These are phyloP conservation scores for Pythium volutum DNA, from an alignment of 352 stramenopile species.

Conservation along the genomic window DNA sequence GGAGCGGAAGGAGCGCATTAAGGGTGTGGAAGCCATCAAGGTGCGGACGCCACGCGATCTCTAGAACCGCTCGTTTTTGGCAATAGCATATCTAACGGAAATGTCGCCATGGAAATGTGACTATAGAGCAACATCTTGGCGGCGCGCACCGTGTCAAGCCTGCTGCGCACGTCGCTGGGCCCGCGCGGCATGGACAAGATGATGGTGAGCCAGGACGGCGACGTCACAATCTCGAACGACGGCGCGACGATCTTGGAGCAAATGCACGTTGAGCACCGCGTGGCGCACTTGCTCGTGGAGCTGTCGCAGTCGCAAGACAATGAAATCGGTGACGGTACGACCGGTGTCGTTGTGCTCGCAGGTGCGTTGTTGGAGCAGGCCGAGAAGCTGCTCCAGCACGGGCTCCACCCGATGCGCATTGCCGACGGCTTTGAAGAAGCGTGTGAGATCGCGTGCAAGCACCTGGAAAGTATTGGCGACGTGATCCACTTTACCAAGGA, in stretches of 20 bases:
- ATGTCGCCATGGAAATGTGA: not conserved
- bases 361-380: constrained; percentile 97
- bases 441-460: constrained; percentile 94
- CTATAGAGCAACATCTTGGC: constrained; percentile 97
- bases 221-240: constrained; percentile 99
- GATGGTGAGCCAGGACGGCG: constrained; percentile 98
- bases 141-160: constrained; percentile 94
- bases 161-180: constrained; percentile 97
- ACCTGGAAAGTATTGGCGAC: constrained; percentile 95
- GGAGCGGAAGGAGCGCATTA: constrained; percentile 97
- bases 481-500: constrained; percentile 95
- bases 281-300: constrained; percentile 98
- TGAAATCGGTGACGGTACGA: constrained; percentile 99
- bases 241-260: constrained; percentile 99
- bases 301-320: constrained; percentile 99
- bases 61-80: not conserved
- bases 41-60: constrained; percentile 31
- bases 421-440: constrained; percentile 98
- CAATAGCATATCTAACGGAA: constrained; percentile 2
- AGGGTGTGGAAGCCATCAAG: constrained; percentile 98
- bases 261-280: constrained; percentile 99
- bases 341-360: constrained; percentile 98
- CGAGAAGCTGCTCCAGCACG: constrained; percentile 95
- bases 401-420: constrained; percentile 98
- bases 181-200: constrained; percentile 99